Percentiles rank a stretch among this genome's conserved stretches.
These are phyloP conservation scores for Cochlearia excelsa DNA, from an alignment of 345 rosid genomes.

Conservation along the genomic window DNA sequence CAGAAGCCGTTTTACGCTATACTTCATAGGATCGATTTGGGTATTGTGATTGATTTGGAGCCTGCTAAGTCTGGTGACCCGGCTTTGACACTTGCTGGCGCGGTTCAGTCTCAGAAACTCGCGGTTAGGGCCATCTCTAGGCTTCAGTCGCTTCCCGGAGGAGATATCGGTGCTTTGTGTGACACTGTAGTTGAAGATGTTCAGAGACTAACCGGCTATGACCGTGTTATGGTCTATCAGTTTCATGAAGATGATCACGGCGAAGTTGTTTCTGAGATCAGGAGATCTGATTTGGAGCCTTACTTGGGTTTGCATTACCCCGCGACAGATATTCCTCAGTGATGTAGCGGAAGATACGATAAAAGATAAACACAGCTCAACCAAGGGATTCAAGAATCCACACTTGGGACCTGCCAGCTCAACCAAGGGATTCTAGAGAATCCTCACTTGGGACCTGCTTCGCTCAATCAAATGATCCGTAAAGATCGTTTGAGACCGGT, in stretches of 20 bases:
- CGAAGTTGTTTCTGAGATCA: conserved; percentile 77
- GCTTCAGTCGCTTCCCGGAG: conserved; percentile 80
- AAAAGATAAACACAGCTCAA: no score
- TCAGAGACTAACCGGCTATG: conserved; percentile 76
- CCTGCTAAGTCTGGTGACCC: conserved; percentile 62
- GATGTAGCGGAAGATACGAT: no score
- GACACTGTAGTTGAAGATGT: conserved; percentile 89
- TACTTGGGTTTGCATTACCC: conserved; percentile 85
- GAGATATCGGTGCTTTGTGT: conserved; percentile 72
- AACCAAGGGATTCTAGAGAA: no score
- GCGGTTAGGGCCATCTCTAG: conserved; percentile 78
- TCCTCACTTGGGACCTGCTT: no score
- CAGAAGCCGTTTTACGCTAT: conserved; percentile 76
- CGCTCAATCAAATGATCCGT: no score
- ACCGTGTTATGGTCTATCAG: conserved; percentile 84
- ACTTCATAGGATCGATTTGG: conserved; percentile 71
- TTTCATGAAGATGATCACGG: conserved; percentile 92
- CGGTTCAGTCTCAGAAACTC: conserved; percentile 82
- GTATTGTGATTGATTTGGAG: conserved; percentile 81
- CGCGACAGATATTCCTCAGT: conserved; percentile 82
- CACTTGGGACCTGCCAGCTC: no score
- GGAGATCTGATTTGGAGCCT: conserved; percentile 85
- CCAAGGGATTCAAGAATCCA: no score
- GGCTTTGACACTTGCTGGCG: conserved; percentile 65
- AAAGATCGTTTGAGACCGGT: no score